Base-by-base conservation (phyloP, 768 basidiomycete species). In the Tulasnella sp. region DNA sequence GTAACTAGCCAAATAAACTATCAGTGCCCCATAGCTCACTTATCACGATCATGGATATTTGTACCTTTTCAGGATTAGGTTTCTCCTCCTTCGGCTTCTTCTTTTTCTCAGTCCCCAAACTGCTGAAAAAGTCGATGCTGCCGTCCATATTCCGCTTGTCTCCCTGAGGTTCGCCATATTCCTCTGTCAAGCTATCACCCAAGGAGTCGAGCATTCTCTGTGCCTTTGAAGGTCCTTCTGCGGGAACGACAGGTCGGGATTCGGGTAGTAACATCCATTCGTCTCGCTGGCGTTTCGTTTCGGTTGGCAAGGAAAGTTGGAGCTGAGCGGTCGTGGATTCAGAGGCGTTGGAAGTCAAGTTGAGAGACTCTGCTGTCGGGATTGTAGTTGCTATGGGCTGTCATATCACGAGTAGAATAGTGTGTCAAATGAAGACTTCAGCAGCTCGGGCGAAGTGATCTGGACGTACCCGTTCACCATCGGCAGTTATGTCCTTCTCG, bases 81-180 rank as follows among this genome's bases (percentile, higher is more conserved):
- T 85, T 85, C 37, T 90, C 88, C 14, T 86, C 85, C 52, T 83
- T 85, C 9, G 88, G 86, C 74, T 90, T 88, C 81, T 90, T 90
- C 83, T 88, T 90, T 37, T 82, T 82, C 81, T 93, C 94, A 6
- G 88, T 92, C 3, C 97, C 97, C 64, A 99, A 85, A 78, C 85
- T 88, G 0, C 93, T 91, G 85, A 99, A 99, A 84, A 97, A 96
- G 83, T 99, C 97, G 34, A 92, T 87, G 2, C 87, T 87, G 52
- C 89, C 90, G 3, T 83, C 85, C 64, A 86, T 81, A 5, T 85
- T 88, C 12, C 90, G 87, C 72, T 84, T 81, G 37, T 83, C 84
- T 17, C 79, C 80, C 15, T 85, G 83, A 1, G 83, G 78, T 71
- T 90, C 90, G 25, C 88, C 89, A 77, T 91, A 92, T 34, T 85